A percentile compares a stretch with the other conserved stretches of the same genome.
These are phyloP conservation scores for Viridothelium virens DNA, from an alignment of 495 filamentous ascomycete species.

Conservation along the genomic window DNA sequence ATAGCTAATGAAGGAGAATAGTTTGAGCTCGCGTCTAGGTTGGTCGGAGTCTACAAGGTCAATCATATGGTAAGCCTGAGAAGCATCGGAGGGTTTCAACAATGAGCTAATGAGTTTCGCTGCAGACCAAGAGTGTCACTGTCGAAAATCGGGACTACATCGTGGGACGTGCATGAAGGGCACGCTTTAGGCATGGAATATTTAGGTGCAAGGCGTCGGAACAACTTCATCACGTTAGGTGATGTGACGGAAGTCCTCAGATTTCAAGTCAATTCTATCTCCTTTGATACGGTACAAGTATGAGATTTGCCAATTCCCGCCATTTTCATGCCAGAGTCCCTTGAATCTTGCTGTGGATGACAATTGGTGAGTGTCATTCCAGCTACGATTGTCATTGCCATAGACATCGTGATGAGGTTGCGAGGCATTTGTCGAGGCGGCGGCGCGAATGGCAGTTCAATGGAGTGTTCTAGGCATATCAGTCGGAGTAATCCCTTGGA, in stretches of 20 bases:
- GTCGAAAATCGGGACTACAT: conserved; percentile 31
- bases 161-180: conserved; percentile 15
- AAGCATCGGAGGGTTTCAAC: not conserved
- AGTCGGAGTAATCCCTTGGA: not conserved
- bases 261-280: not conserved
- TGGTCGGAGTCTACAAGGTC: conserved; percentile 97
- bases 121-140: conserved; percentile 32
- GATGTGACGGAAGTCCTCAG: not conserved
- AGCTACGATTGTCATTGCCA: too few species aligned
- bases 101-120: not conserved
- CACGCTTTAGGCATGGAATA: not conserved
- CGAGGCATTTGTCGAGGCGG: too few species aligned
- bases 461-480: not conserved
- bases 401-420: too few species aligned
- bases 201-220: not conserved
- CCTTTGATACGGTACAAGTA: not conserved
- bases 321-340: too few species aligned
- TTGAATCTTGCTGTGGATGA: too few species aligned
- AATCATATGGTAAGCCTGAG: conserved; percentile 74
- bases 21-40: conserved; percentile 86
- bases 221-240: not conserved
- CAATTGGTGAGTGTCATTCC: not conserved
- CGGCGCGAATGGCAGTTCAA: not conserved
- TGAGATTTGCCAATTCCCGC: not conserved
- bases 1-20: not conserved